Evolutionary conservation across 2,329 filamentous ascomycete genomes (phyloP), one percentile per base, ranked within the genome.

Genomic region (Chaetomium olivaceum): DNA sequence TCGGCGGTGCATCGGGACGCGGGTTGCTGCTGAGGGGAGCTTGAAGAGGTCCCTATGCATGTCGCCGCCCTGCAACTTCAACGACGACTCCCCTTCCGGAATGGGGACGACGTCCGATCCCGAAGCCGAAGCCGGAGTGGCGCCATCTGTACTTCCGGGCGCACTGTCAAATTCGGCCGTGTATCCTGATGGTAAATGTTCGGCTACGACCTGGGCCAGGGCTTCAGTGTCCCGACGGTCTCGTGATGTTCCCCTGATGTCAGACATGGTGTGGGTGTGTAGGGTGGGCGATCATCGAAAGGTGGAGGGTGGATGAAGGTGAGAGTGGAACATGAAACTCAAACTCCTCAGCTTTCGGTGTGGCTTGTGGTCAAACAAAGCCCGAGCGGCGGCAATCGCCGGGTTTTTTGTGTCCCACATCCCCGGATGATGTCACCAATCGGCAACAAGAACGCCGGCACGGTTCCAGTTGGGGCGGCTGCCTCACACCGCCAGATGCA

Each of bases 41-140:
- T 87, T 90, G 82, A 91, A 93, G 39, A 93, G 84, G 72, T 91
- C 89, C 39, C 91, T 87, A 74, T 93, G 90, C 25, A 93, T 89
- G 72, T 93, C 91, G 50, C 91, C 91, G 60, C 91, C 91, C 73
- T 90, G 90, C 3, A 93, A 81, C 65, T 82, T 86, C 61, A 93
- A 79, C 0, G 91, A 93, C 1, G 89, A 92, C 66, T 89, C 85
- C 54, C 77, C 76, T 71, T 39, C 68, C 67, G 43, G 69, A 23
- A 29, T 7, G 6, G 50, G 36, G 25, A 36, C 25, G 52, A 33
- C 23, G n/a, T 56, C 62, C 2, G 59, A 48, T 27, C 61, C 31
- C 31, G 68, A 21, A 3, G 54, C 31, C 50, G 65, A 64, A 21
- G 27, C 62, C 25, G 39, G 29, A 1, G 52, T 31, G 58, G 59